Evolutionary conservation across 805 yeast genomes (phyloP).

Genomic region (Candida tammaniensis): DNA sequence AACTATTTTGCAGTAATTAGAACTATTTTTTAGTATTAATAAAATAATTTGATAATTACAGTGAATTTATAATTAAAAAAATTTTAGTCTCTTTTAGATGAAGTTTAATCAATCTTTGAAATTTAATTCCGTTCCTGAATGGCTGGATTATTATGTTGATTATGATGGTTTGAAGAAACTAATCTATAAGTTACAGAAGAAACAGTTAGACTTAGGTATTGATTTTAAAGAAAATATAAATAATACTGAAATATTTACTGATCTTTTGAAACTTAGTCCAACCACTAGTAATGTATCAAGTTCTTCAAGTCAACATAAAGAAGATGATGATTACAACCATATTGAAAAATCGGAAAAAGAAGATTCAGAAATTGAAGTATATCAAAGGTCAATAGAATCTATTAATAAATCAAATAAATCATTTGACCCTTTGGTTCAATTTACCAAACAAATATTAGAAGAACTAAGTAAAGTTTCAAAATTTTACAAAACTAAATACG

Average conservation of each 20-base stretch:
- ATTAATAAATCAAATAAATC: background rate
- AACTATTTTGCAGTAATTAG: too few relatives aligned
- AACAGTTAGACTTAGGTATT: slow-evolving; percentile 21
- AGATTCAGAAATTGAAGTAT: background rate
- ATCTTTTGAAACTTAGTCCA: slow-evolving; percentile 1
- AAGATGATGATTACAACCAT: background rate
- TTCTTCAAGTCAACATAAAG: background rate
- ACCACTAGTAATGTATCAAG: background rate
- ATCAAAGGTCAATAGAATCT: slow-evolving; percentile 3
- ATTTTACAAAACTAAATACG: slow-evolving; percentile 49
- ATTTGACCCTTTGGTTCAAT: slow-evolving; percentile 35
- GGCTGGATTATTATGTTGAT: slow-evolving; percentile 46
- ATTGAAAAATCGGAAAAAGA: slow-evolving; percentile 6
- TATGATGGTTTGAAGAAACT: slow-evolving; percentile 52
- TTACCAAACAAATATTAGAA: slow-evolving; percentile 43
- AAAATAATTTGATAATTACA: too few relatives aligned
- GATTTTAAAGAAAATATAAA: slow-evolving; percentile 1
- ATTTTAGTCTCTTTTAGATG: slow-evolving; percentile 23
- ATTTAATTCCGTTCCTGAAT: slow-evolving; percentile 54
- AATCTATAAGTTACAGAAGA: slow-evolving; percentile 52
- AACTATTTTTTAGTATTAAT: too few relatives aligned
- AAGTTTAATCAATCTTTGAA: slow-evolving; percentile 50
- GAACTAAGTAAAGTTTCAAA: slow-evolving; percentile 53
- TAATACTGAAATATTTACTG: slow-evolving; percentile 1
- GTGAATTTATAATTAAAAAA: too few relatives aligned